Evolutionary conservation across 2,329 filamentous ascomycete genomes (phyloP).

Genomic region (Epichloe uncinata): DNA sequence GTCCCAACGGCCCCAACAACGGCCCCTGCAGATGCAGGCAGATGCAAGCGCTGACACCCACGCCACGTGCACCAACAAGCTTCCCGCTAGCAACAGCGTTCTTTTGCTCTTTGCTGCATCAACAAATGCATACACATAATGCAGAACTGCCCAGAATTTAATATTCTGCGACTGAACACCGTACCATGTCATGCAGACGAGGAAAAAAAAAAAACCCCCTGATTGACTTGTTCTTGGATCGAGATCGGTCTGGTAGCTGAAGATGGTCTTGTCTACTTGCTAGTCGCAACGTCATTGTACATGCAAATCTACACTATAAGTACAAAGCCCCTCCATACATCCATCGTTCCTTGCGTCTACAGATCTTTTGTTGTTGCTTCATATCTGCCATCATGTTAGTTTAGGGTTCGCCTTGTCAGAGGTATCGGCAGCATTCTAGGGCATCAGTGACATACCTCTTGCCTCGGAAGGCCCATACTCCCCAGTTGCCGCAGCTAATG

Average conservation of each 20-base stretch:
- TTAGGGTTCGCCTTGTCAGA: not conserved
- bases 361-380: constrained; percentile 46
- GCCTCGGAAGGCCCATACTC: constrained; percentile 90
- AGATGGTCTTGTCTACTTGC: not conserved
- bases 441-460: constrained; percentile 56
- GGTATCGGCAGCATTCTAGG: not conserved
- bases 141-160: too few relatives aligned
- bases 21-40: too few relatives aligned
- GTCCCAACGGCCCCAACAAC: too few relatives aligned
- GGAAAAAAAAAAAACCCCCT: too few relatives aligned
- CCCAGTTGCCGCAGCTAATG: constrained; percentile 92
- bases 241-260: not conserved
- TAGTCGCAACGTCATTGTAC: not conserved
- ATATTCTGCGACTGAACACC: too few relatives aligned
- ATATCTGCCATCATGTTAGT: constrained; percentile 29
- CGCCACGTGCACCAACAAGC: too few relatives aligned
- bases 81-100: too few relatives aligned
- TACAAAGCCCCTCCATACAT: constrained; percentile 1
- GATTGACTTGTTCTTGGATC: constrained; percentile 8
- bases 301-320: constrained; percentile 2
- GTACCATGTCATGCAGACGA: too few relatives aligned
- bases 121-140: too few relatives aligned
- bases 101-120: too few relatives aligned
- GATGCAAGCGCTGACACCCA: too few relatives aligned
- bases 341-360: constrained; percentile 6